A percentile compares a stretch with the other conserved stretches of the same genome.
Conservation (phyloP, 2,329 filamentous ascomycete species). For the Hypoxylon sp. region DNA sequence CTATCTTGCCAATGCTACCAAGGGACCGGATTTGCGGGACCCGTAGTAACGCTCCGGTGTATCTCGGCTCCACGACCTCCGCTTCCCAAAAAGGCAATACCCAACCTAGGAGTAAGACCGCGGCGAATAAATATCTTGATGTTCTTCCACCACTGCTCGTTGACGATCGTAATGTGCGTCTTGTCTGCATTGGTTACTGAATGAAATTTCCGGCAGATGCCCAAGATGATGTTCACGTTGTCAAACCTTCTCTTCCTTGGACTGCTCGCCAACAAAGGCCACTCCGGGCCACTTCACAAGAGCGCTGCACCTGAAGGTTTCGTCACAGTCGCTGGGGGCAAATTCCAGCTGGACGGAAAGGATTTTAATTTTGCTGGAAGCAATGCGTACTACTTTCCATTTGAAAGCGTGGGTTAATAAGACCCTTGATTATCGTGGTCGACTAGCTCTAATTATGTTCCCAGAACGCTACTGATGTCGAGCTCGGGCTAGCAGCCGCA, state of each 20-base stretch:
- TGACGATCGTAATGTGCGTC: not conserved
- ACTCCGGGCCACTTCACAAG: slow-evolving; percentile 31
- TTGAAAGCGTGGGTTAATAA: slow-evolving; percentile 58
- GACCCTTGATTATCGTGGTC: not conserved
- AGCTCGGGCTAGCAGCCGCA: slow-evolving; percentile 42
- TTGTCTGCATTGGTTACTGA: not conserved
- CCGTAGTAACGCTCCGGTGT: slow-evolving; percentile 3
- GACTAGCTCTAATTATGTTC: not conserved
- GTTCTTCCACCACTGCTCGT: not conserved
- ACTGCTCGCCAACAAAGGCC: slow-evolving; percentile 26
- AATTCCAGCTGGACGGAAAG: slow-evolving; percentile 66
- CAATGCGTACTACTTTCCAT: slow-evolving; percentile 69
- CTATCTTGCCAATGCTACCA: slow-evolving; percentile 25
- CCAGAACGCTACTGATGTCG: slow-evolving; percentile 56
- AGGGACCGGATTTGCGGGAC: slow-evolving; percentile 25
- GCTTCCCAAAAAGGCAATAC: slow-evolving; percentile 2
- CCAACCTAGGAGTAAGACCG: slow-evolving; percentile 12
- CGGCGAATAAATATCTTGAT: slow-evolving; percentile 20
- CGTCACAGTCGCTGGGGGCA: slow-evolving; percentile 61
- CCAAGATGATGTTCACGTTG: slow-evolving; percentile 25
- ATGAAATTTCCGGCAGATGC: not conserved
- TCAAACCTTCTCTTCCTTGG: slow-evolving; percentile 26
- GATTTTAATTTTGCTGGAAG: slow-evolving; percentile 68
- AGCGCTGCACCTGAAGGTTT: slow-evolving; percentile 53
- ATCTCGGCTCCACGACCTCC: slow-evolving; percentile 1